phyloP scores from a whole-genome alignment of 768 basidiomycete genomes.

The Lactarius indigo region DNA sequence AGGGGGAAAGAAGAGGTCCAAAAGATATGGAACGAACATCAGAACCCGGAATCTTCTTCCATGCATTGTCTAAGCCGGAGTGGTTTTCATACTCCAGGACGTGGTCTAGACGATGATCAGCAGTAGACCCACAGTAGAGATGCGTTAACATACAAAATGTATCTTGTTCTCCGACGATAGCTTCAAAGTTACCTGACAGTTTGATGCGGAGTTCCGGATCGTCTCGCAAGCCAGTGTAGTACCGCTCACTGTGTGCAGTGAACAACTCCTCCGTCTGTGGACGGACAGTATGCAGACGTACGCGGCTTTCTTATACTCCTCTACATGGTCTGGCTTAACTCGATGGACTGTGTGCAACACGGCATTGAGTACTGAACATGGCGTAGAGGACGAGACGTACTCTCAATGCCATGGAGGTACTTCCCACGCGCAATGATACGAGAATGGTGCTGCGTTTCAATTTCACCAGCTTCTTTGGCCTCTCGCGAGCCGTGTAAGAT shows the following conservation, averaged over 20 bases:
- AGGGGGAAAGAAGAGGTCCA: not conserved
- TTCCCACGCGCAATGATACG: conserved; percentile 88
- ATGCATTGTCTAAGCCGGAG: conserved; percentile 79
- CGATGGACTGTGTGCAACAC: conserved; percentile 59
- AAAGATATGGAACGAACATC: conserved; percentile 45
- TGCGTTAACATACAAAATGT: conserved; percentile 56
- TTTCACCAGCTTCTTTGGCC: conserved; percentile 78
- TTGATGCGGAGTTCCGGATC: conserved; percentile 76
- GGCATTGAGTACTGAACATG: conserved; percentile 6
- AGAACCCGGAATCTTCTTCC: conserved; percentile 56
- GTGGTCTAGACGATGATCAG: conserved; percentile 39
- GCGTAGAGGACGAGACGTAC: conserved; percentile 41
- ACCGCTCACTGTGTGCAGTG: conserved; percentile 57
- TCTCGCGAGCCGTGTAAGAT: conserved; percentile 92
- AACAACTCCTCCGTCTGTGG: conserved; percentile 7
- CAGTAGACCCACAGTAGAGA: not conserved
- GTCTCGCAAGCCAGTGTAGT: conserved; percentile 76
- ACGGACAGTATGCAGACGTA: conserved; percentile 37
- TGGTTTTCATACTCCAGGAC: conserved; percentile 96
- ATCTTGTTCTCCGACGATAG: conserved; percentile 85
- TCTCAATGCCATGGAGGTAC: conserved; percentile 87
- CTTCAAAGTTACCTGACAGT: conserved; percentile 93
- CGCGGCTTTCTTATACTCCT: conserved; percentile 89
- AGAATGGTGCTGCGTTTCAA: conserved; percentile 78
- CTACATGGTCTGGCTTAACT: conserved; percentile 75